Conservation (phyloP, 345 rosid genomes). For the Brassica nigra region DNA sequence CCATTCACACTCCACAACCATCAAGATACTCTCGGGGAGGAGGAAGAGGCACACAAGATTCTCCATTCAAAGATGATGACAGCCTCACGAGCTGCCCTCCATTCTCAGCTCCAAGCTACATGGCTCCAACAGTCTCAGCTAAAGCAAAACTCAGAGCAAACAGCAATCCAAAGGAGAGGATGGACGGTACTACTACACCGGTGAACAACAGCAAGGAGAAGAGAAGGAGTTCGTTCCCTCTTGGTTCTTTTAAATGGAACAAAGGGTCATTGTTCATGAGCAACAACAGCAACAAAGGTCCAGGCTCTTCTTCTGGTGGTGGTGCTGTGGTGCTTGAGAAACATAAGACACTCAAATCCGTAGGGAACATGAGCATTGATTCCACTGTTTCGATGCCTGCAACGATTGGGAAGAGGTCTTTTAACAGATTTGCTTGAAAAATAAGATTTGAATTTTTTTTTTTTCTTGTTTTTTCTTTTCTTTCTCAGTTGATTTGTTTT, state of each 20-base stretch:
- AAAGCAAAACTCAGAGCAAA: conserved; percentile 76
- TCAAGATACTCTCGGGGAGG: conserved; percentile 66
- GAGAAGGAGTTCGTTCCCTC: conserved; percentile 74
- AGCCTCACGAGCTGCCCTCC: conserved; percentile 94
- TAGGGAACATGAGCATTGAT: conserved; percentile 69
- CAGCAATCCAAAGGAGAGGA: conserved; percentile 73
- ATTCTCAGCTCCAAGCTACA: conserved; percentile 83
- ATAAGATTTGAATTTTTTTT: background rate
- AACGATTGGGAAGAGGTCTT: conserved; percentile 69
- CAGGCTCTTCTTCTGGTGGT: conserved; percentile 41
- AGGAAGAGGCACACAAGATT: conserved; percentile 56
- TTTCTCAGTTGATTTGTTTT: conserved; percentile 13
- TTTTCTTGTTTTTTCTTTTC: background rate
- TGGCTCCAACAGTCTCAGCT: conserved; percentile 81
- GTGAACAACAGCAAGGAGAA: conserved; percentile 48
- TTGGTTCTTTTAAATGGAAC: conserved; percentile 79
- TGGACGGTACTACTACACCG: conserved; percentile 59
- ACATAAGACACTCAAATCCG: conserved; percentile 51
- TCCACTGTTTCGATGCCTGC: conserved; percentile 89
- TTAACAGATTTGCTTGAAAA: conserved; percentile 93
- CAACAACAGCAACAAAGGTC: conserved; percentile 40
- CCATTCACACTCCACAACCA: conserved; percentile 53
- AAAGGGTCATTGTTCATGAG: conserved; percentile 66
- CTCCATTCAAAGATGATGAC: conserved; percentile 86
- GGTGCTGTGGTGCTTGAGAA: conserved; percentile 46